Evolutionary conservation across 768 basidiomycete genomes (phyloP), one percentile per base, ranked within the genome.

Genomic region (Xanthoconium stramineum): DNA sequence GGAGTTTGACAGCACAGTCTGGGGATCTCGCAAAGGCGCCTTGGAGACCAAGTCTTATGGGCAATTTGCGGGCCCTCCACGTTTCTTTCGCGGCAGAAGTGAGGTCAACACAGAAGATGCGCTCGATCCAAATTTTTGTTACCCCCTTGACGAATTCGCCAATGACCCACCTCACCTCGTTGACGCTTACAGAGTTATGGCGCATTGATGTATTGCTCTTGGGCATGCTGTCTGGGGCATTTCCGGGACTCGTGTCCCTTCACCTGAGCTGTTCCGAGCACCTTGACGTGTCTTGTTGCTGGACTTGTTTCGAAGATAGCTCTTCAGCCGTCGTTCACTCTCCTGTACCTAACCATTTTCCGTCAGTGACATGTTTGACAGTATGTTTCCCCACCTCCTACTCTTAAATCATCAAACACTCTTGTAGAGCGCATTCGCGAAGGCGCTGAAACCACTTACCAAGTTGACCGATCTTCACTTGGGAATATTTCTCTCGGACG

Each of bases 291-390:
- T 73, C 70, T 49, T 86, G 84, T 65, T 89, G 87, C 66, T 83
- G 82, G 77, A 61, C 65, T 44, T 89, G 88, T 65, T 83, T 83
- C 56, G 83, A 84, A 69, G 85, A 86, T 42, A 83, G 80, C 47
- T 72, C 82, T 28, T 76, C 72, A 10, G 74, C 76, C 48, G 76
- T 77, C 28, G 56, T 77, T 4, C 86, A 89, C 68, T 89, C 86
- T 8, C 86, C 87, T 0, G 74, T 89, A 53, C 82, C 82, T 7
- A 78, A 80, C 17, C 65, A 77, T 29, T 84, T 76, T 61, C 52
- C 67, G 15, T 72, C 76, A 29, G 75, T 72, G 9, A 61, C 70
- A 45, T 67, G 70, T 13, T 72, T 89, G 54, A 78, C 80, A 51
- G 88, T 89, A 69, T 67, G 84, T 73, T 24, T 33, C 35, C 43